phyloP scores from a whole-genome alignment of 495 filamentous ascomycete species.

The Aspergillus ellipticus region DNA sequence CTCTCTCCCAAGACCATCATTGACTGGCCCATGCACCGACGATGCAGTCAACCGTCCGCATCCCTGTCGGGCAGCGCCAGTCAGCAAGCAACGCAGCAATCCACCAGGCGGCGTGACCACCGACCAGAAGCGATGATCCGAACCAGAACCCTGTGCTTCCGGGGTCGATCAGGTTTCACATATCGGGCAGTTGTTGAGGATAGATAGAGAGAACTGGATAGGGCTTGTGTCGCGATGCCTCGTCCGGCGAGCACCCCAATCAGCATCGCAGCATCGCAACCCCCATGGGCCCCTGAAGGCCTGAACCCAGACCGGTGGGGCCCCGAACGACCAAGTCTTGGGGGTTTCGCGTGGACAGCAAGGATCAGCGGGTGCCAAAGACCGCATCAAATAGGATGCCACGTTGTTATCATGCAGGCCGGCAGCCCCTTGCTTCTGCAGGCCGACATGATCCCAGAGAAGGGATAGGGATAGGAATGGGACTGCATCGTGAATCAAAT shows the following conservation, averaged over 20 bases:
- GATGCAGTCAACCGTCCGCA: constrained; percentile 2
- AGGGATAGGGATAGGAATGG: too few relatives aligned
- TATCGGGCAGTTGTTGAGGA: too few relatives aligned
- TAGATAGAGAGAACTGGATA: too few relatives aligned
- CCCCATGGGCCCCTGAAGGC: too few relatives aligned
- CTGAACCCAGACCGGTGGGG: not conserved
- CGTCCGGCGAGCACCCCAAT: too few relatives aligned
- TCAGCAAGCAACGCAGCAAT: not conserved
- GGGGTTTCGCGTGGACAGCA: constrained; percentile 20
- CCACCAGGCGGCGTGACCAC: not conserved
- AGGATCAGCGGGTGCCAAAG: constrained; percentile 16
- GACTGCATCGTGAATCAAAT: too few relatives aligned
- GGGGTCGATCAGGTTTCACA: too few relatives aligned
- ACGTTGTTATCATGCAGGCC: not conserved
- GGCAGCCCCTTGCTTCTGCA: constrained; percentile 3
- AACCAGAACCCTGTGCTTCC: not conserved
- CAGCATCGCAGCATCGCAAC: too few relatives aligned
- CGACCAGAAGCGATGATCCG: not conserved
- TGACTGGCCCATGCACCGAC: not conserved
- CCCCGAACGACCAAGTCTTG: not conserved
- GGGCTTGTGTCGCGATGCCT: too few relatives aligned
- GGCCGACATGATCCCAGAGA: too few relatives aligned
- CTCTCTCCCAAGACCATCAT: not conserved
- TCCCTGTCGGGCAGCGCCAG: not conserved
- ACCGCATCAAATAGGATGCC: not conserved